Conservation (phyloP, 2,329 filamentous ascomycete species). For the Curvularia eragrostidis region DNA sequence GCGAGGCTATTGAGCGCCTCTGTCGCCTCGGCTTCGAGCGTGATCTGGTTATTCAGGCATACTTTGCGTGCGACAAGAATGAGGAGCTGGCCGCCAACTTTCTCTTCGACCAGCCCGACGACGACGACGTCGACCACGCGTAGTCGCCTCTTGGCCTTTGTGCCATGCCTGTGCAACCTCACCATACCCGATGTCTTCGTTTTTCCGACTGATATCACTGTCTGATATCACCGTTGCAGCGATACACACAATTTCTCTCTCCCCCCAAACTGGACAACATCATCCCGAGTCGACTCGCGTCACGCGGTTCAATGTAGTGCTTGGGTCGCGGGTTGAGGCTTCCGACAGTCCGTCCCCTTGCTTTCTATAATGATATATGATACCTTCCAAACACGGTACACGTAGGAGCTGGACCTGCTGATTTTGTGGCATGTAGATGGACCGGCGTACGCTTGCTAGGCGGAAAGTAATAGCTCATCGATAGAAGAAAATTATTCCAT, state of each 20-base stretch:
- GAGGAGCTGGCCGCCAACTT: constrained; percentile 98
- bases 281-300: constrained; percentile 19
- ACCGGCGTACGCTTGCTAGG: constrained; percentile 8
- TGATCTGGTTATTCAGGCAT: constrained; percentile 94
- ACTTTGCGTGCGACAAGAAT: constrained; percentile 99
- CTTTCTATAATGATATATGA: constrained; percentile 22
- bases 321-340: constrained; percentile 14
- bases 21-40: constrained; percentile 92
- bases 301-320: constrained; percentile 16
- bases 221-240: constrained; percentile 33
- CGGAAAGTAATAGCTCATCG: constrained; percentile 14
- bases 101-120: constrained; percentile 94
- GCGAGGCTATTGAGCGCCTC: constrained; percentile 93
- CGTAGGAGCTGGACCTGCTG: constrained; percentile 11
- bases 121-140: constrained; percentile 74
- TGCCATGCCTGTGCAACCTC: constrained; percentile 32
- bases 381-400: constrained; percentile 21
- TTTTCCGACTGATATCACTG: constrained; percentile 31
- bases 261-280: constrained; percentile 24
- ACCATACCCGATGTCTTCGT: constrained; percentile 29
- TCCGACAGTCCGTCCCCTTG: constrained; percentile 7
- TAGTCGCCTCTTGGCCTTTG: constrained; percentile 27
- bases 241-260: constrained; percentile 23
- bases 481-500: constrained; percentile 11
- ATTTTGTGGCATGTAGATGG: constrained; percentile 14